A percentile compares a stretch with the other conserved stretches of the same genome.
Evolutionary conservation across 2,329 filamentous ascomycete species (phyloP).

Genomic region (Penicillium verrucosum): DNA sequence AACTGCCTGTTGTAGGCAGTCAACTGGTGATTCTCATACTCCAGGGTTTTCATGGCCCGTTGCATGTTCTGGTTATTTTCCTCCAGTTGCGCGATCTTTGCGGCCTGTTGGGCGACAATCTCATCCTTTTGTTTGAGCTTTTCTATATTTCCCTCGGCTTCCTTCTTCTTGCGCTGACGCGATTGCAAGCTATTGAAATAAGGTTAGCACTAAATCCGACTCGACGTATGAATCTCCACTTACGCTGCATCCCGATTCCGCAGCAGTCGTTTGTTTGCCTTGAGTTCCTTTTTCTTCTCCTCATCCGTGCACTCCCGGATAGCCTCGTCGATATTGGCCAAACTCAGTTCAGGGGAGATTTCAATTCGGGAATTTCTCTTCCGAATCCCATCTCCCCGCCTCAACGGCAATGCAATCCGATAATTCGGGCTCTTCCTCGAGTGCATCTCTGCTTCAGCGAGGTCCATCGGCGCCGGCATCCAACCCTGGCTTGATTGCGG

Average conservation of each 20-base stretch:
- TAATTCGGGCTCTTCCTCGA: constrained; percentile 62
- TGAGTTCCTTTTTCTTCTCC: constrained; percentile 93
- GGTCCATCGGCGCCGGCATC: constrained; percentile 48
- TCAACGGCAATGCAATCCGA: constrained; percentile 70
- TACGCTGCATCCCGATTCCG: constrained; percentile 97
- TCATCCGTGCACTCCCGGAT: constrained; percentile 80
- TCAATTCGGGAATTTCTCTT: constrained; percentile 99
- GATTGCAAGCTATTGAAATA: constrained; percentile 71
- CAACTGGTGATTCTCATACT: constrained; percentile 60
- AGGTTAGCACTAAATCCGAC: not conserved
- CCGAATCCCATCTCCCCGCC: constrained; percentile 80
- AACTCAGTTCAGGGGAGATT: constrained; percentile 87
- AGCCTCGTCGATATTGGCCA: constrained; percentile 90
- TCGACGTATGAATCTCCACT: constrained; percentile 40
- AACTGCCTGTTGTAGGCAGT: constrained; percentile 70
- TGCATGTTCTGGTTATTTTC: constrained; percentile 53
- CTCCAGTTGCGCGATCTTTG: not conserved
- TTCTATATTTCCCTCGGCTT: constrained; percentile 62
- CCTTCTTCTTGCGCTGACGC: constrained; percentile 94
- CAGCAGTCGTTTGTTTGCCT: constrained; percentile 88
- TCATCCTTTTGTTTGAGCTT: constrained; percentile 62
- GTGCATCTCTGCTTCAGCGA: constrained; percentile 51
- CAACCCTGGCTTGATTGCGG: constrained; percentile 61
- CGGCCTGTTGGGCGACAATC: not conserved
- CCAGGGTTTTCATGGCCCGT: constrained; percentile 53